Percentiles rank a stretch among this genome's conserved stretches.
These are phyloP conservation scores for Rhodotorula diobovata DNA, from an alignment of 768 basidiomycete genomes.

Conservation along the genomic window DNA sequence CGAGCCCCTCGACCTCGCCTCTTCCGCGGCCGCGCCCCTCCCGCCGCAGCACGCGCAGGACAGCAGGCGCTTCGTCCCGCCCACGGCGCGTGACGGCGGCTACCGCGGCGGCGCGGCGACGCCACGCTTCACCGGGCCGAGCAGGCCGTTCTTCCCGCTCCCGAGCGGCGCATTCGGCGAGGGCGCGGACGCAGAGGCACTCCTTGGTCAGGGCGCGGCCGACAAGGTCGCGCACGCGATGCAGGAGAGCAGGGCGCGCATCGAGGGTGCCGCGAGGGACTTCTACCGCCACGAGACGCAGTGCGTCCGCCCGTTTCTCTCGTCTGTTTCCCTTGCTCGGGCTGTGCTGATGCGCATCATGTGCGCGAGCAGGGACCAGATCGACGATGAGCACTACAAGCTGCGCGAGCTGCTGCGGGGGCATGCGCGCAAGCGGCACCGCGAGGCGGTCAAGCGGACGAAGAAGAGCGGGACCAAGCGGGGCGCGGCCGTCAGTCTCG, in stretches of 20 bases:
- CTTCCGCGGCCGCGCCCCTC: neutral
- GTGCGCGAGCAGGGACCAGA: slow-evolving; percentile 14
- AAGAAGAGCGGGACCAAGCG: slow-evolving; percentile 19
- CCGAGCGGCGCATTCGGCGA: slow-evolving; percentile 5
- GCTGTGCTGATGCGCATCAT: too few species aligned
- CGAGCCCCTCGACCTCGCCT: slow-evolving; percentile 13
- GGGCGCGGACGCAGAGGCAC: neutral
- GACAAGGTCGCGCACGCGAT: slow-evolving; percentile 3
- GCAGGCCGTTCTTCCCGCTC: slow-evolving; percentile 26
- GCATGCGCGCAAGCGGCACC: slow-evolving; percentile 29
- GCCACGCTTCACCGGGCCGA: neutral
- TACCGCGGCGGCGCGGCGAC: slow-evolving; percentile 10
- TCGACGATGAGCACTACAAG: slow-evolving; percentile 29
- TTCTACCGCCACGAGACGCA: slow-evolving; percentile 30
- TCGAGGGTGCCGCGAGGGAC: neutral
- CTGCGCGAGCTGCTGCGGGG: slow-evolving; percentile 33
- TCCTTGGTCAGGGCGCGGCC: neutral
- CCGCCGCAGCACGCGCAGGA: neutral
- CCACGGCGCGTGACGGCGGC: neutral
- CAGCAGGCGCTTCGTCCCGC: neutral
- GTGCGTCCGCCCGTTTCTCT: slow-evolving; percentile 15
- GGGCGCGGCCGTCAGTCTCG: neutral
- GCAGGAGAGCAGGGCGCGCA: neutral
- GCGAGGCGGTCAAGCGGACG: slow-evolving; percentile 34
- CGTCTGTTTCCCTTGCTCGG: neutral